Evolutionary conservation across 2,329 filamentous ascomycete species (phyloP), one percentile per base, ranked within the genome.

Genomic region (Penicillium italicum): DNA sequence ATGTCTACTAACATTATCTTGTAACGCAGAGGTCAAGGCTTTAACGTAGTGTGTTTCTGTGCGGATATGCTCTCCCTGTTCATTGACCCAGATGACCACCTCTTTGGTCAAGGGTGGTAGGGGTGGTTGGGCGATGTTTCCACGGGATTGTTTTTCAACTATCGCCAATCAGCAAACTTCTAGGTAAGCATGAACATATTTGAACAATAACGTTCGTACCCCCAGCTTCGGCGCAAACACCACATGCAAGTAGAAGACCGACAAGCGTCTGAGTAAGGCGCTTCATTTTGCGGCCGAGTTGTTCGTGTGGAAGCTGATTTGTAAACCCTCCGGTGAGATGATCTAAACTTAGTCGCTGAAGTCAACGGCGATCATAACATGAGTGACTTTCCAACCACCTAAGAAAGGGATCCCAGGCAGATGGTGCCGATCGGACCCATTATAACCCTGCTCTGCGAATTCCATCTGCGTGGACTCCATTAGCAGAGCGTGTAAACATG

Each of bases 1-100:
- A 10, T 38, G 24, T 53, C 30, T 53, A 65, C 63, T 56, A 41
- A 61, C 61, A 57, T 60, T 53, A 22, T 55, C 59, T 45, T 58
- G 58, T 14, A 22, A 10, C 16, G 46, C 22, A 24, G 57, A 26
- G 12, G 58, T 47, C 20, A 55, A 50, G 37, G 52, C 43, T 22
- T 18, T 18, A n/a, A 57, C 34, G 44, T 51, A 45, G 58, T 69
- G 81, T n/a, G 62, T 62, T 43, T 74, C 62, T 30, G 67, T 60
- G 38, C 74, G 77, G 57, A 85, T 61, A 3, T 78, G 74, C n/a
- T 79, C 75, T 53, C 84, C 83, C 55, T 80, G 69, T 60, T 81
- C 72, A 65, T 89, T 79, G 43, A 87, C 82, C 71, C 82, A 87
- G 64, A 88, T 79, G 28, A 85, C 68, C 22, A 80, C 77, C 47